These are phyloP conservation scores for Ceriops zippeliana DNA, from an alignment of 345 rosid species.

Conservation along the genomic window DNA sequence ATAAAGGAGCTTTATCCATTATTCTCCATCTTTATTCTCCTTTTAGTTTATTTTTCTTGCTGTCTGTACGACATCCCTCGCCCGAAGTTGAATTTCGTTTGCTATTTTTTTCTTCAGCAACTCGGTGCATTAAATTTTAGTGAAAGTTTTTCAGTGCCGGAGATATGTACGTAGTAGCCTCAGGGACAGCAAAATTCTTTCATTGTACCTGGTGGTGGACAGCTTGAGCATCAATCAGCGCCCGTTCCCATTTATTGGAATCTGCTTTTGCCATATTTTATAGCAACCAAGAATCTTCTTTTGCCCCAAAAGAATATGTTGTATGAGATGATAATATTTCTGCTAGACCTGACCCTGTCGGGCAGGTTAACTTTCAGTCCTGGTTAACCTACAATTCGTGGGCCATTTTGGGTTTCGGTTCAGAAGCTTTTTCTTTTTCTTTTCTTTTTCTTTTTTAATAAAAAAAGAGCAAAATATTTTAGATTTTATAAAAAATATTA, in stretches of 20 bases:
- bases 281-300: neutral
- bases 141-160: conserved; percentile 5
- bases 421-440: too few relatives aligned
- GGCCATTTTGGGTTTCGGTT: too few relatives aligned
- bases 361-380: too few relatives aligned
- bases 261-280: neutral
- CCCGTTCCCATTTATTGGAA: neutral
- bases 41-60: conserved; percentile 11
- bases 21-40: conserved; percentile 39
- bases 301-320: neutral
- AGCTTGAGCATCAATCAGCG: neutral
- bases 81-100: neutral
- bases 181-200: neutral
- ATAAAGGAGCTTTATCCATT: conserved; percentile 35
- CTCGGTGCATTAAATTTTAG: neutral
- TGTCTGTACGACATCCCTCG: conserved; percentile 2
- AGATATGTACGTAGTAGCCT: neutral
- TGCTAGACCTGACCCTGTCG: too few relatives aligned
- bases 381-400: too few relatives aligned
- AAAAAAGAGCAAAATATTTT: too few relatives aligned
- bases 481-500: too few relatives aligned
- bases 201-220: neutral
- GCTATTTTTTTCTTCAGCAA: neutral
- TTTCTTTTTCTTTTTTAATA: too few relatives aligned
- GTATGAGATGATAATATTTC: too few relatives aligned